phyloP scores from a whole-genome alignment of 2,329 filamentous ascomycete genomes.

The Beauveria scarabaeidicola region DNA sequence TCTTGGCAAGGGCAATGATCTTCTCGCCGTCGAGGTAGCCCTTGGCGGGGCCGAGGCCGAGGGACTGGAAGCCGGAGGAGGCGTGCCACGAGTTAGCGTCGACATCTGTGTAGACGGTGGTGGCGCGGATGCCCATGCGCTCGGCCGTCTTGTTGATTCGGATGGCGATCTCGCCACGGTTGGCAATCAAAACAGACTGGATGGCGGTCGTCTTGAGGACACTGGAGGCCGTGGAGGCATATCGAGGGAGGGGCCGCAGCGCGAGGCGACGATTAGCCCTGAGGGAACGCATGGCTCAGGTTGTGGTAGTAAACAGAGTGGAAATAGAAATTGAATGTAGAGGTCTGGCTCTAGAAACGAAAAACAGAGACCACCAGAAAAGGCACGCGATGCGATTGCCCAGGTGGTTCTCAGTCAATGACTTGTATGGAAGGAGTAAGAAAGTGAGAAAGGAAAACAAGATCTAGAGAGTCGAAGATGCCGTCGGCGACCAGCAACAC shows the following conservation, averaged over 20 bases:
- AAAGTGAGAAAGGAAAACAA: constrained; percentile 5
- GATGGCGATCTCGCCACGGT: constrained; percentile 92
- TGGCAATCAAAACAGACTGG: constrained; percentile 86
- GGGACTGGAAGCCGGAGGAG: constrained; percentile 69
- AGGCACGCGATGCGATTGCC: not conserved
- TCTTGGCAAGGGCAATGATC: constrained; percentile 81
- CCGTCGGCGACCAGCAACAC: constrained; percentile 1
- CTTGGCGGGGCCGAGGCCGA: constrained; percentile 73
- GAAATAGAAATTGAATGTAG: not conserved
- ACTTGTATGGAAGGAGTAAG: constrained; percentile 6
- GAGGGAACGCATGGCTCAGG: constrained; percentile 44
- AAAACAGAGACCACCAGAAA: not conserved
- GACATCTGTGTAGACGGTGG: constrained; percentile 89
- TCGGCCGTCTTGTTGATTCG: constrained; percentile 84
- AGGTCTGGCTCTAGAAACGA: not conserved
- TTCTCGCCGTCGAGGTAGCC: constrained; percentile 90
- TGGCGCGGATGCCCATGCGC: constrained; percentile 82
- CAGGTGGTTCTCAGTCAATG: not conserved
- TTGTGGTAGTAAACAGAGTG: not conserved
- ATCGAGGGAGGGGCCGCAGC: constrained; percentile 35
- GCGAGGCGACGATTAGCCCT: constrained; percentile 42
- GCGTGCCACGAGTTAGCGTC: constrained; percentile 85
- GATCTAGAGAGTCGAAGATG: not conserved
- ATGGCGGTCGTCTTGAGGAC: constrained; percentile 38
- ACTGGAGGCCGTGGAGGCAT: constrained; percentile 25